A percentile compares a stretch with the other conserved stretches of the same genome.
Conservation (phyloP, 257 asterid genomes). For the Hygrophila difformis region DNA sequence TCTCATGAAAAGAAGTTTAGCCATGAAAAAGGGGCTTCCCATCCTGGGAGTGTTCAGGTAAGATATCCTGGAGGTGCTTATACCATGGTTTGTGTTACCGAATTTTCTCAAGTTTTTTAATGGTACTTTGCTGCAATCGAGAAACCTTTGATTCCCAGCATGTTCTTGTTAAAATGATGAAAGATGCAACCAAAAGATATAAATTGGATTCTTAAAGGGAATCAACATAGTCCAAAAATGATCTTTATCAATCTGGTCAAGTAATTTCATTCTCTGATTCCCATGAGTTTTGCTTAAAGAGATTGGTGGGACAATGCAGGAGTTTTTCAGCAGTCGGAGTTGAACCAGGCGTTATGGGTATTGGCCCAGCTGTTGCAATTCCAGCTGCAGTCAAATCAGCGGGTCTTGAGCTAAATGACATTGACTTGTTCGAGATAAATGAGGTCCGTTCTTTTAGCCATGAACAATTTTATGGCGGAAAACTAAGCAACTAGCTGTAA, state of each 20-base stretch:
- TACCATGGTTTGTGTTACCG: too few relatives aligned
- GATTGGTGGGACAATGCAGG: constrained; percentile 27
- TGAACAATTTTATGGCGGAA: too few relatives aligned
- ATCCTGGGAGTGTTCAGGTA: constrained; percentile 82
- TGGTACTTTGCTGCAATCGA: not conserved
- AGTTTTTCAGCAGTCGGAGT: constrained; percentile 90
- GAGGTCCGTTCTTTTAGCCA: constrained; percentile 41
- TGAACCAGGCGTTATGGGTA: constrained; percentile 95
- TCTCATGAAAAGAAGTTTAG: constrained; percentile 84
- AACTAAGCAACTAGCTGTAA: too few relatives aligned
- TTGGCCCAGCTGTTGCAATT: constrained; percentile 92
- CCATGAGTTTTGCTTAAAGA: not conserved
- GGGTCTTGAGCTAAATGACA: constrained; percentile 55
- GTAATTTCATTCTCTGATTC: not conserved
- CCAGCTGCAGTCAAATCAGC: constrained; percentile 93
- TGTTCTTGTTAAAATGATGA: too few relatives aligned
- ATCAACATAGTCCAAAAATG: too few relatives aligned
- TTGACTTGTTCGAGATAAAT: constrained; percentile 76
- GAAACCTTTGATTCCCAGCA: too few relatives aligned
- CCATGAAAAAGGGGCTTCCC: constrained; percentile 68
- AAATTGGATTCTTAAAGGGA: too few relatives aligned
- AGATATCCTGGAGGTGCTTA: too few relatives aligned
- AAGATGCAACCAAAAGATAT: too few relatives aligned
- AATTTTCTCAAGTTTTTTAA: not conserved
- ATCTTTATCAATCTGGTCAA: not conserved